Percentiles rank a stretch among this genome's conserved stretches.
These are phyloP conservation scores for Cordyceps cateniannulata DNA, from an alignment of 2,329 filamentous ascomycete species.

Conservation along the genomic window DNA sequence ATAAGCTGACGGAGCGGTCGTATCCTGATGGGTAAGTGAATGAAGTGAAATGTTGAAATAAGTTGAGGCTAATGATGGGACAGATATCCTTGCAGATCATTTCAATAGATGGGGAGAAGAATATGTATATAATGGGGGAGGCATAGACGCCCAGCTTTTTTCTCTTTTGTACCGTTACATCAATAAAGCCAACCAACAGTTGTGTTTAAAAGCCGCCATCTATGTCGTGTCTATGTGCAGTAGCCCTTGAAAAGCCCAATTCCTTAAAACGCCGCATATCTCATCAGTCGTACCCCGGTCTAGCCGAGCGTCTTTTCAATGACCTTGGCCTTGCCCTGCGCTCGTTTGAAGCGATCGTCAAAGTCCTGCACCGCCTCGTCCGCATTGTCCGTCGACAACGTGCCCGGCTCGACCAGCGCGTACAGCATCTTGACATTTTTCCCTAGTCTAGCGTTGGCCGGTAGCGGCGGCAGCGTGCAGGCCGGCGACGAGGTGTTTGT, in stretches of 20 bases:
- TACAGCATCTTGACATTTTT: slow-evolving; percentile 74
- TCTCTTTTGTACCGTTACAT: slow-evolving; percentile 3
- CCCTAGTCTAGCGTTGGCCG: slow-evolving; percentile 58
- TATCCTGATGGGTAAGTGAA: slow-evolving; percentile 62
- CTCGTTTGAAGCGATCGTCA: slow-evolving; percentile 80
- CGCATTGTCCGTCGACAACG: slow-evolving; percentile 71
- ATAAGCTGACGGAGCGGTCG: slow-evolving; percentile 57
- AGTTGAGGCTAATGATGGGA: slow-evolving; percentile 16
- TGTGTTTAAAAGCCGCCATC: not conserved
- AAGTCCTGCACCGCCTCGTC: slow-evolving; percentile 89
- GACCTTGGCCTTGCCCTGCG: slow-evolving; percentile 76
- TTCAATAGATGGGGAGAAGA: slow-evolving; percentile 38
- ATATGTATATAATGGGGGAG: slow-evolving; percentile 17
- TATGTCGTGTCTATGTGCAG: not conserved
- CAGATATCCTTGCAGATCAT: slow-evolving; percentile 60
- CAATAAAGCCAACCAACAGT: slow-evolving; percentile 1
- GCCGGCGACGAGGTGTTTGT: too few relatives aligned
- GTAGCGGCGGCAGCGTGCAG: slow-evolving; percentile 35
- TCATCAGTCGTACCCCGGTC: slow-evolving; percentile 13
- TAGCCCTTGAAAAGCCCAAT: slow-evolving; percentile 1
- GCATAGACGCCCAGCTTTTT: slow-evolving; percentile 13
- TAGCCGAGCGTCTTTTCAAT: slow-evolving; percentile 63
- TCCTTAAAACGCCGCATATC: not conserved
- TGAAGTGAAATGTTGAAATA: not conserved
- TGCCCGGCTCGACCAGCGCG: slow-evolving; percentile 71